Conservation (phyloP, 805 yeast genomes). For the Lipomyces spencermartinsiae region DNA sequence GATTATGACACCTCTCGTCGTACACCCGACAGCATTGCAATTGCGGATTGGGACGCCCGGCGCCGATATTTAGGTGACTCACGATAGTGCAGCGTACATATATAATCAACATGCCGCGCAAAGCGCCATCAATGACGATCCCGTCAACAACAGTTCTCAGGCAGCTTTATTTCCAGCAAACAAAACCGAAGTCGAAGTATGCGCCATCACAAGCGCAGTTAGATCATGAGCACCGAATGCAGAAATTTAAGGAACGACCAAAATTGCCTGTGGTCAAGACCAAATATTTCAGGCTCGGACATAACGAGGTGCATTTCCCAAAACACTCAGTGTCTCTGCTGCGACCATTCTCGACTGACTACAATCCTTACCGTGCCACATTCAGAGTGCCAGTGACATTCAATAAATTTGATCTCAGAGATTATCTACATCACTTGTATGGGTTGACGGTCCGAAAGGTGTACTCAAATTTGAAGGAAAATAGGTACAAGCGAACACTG, state of each 20-base stretch:
- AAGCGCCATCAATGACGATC: conserved; percentile 9
- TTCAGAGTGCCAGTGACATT: conserved; percentile 92
- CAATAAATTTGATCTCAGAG: conserved; percentile 93
- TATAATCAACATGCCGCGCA: conserved; percentile 18
- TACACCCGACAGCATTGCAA: neutral
- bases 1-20: neutral
- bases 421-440: conserved; percentile 87
- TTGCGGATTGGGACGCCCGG: neutral
- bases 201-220: conserved; percentile 25
- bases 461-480: conserved; percentile 66
- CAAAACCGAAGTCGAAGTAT: conserved; percentile 17
- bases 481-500: conserved; percentile 57
- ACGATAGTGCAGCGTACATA: neutral
- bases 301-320: conserved; percentile 79
- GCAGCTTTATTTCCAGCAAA: conserved; percentile 29
- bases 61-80: neutral
- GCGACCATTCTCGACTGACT: conserved; percentile 59
- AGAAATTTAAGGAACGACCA: conserved; percentile 25
- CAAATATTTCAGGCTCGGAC: conserved; percentile 74
- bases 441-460: conserved; percentile 89
- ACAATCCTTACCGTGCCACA: conserved; percentile 87
- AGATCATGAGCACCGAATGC: conserved; percentile 20
- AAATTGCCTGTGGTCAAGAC: conserved; percentile 18
- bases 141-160: conserved; percentile 31
- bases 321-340: conserved; percentile 78